A percentile compares a stretch with the other conserved stretches of the same genome.
Evolutionary conservation across 1,284 basidiomycete genomes (phyloP).

Genomic region (Sanghuangporus weigelae): DNA sequence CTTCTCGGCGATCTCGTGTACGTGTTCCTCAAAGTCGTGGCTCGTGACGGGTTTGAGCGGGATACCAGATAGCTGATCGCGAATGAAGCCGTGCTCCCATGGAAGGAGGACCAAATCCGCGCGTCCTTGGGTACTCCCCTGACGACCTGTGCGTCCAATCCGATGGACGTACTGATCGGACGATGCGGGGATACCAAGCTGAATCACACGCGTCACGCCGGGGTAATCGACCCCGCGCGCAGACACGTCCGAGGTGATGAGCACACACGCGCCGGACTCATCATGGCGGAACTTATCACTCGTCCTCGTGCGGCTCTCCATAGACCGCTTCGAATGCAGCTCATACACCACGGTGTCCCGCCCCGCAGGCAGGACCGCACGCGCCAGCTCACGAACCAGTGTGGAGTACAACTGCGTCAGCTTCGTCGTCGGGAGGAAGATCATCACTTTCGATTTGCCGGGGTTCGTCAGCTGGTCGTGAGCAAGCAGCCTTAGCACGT

Average conservation of each 20-base stretch:
- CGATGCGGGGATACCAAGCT: slow-evolving; percentile 75
- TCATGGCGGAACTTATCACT: slow-evolving; percentile 68
- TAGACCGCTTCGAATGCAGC: slow-evolving; percentile 82
- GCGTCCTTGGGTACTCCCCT: slow-evolving; percentile 58
- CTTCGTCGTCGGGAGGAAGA: slow-evolving; percentile 91
- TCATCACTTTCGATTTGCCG: slow-evolving; percentile 70
- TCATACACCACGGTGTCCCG: slow-evolving; percentile 61
- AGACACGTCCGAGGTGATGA: slow-evolving; percentile 88
- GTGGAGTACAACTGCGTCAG: slow-evolving; percentile 75
- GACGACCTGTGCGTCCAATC: slow-evolving; percentile 88
- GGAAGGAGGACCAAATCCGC: slow-evolving; percentile 86
- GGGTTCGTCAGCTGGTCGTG: slow-evolving; percentile 86
- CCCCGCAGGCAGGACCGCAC: slow-evolving; percentile 42
- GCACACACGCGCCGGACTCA: slow-evolving; percentile 54
- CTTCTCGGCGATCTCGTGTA: slow-evolving; percentile 44
- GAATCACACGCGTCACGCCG: slow-evolving; percentile 89
- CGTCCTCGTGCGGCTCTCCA: slow-evolving; percentile 58
- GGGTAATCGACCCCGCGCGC: slow-evolving; percentile 91
- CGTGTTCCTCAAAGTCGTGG: slow-evolving; percentile 45
- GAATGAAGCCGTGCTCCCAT: slow-evolving; percentile 77
- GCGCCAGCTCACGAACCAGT: slow-evolving; percentile 50
- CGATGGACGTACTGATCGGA: slow-evolving; percentile 88
- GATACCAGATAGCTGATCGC: slow-evolving; percentile 59
- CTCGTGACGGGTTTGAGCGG: slow-evolving; percentile 62
- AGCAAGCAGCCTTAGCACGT: slow-evolving; percentile 76